A percentile compares a stretch with the other conserved stretches of the same genome.
Conservation (phyloP, 495 filamentous ascomycete genomes). For the Penicillium desertorum region DNA sequence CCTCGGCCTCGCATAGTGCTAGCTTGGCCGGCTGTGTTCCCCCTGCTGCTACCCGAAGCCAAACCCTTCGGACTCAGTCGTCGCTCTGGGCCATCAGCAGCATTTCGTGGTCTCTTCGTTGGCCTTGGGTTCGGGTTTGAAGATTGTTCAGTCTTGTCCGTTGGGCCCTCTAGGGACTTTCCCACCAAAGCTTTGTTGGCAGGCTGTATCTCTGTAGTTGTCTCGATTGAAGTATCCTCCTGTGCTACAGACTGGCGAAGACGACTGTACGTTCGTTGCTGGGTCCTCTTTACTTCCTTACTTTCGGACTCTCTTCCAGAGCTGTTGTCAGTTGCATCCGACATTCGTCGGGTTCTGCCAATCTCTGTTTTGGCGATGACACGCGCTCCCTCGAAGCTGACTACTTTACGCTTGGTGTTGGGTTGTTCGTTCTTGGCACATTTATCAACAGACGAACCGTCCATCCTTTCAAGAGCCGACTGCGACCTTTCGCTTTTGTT, state of each 20-base stretch:
- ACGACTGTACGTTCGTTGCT: constrained; percentile 31
- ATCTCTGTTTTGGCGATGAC: constrained; percentile 1
- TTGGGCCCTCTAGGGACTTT: neutral
- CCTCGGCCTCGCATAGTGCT: constrained; percentile 17
- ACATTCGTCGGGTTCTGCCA: constrained; percentile 10
- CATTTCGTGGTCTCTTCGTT: neutral
- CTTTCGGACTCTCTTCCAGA: constrained; percentile 8
- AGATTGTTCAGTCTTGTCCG: neutral
- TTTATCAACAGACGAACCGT: neutral
- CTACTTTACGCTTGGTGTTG: constrained; percentile 25
- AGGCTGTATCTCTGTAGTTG: neutral
- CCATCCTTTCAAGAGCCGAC: neutral
- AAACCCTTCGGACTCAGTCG: constrained; percentile 23
- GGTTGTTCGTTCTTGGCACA: neutral
- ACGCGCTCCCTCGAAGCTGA: constrained; percentile 28
- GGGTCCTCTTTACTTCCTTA: constrained; percentile 22
- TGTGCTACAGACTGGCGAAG: constrained; percentile 18
- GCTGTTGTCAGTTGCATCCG: constrained; percentile 9
- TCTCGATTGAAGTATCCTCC: constrained; percentile 1
- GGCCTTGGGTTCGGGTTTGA: neutral
- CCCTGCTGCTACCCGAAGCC: constrained; percentile 23
- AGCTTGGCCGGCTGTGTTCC: neutral
- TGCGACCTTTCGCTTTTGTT: neutral
- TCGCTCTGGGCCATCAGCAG: constrained; percentile 6
- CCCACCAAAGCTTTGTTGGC: neutral